These are phyloP conservation scores for Metschnikowia amazonensis DNA, from an alignment of 805 yeast species.

Conservation along the genomic window DNA sequence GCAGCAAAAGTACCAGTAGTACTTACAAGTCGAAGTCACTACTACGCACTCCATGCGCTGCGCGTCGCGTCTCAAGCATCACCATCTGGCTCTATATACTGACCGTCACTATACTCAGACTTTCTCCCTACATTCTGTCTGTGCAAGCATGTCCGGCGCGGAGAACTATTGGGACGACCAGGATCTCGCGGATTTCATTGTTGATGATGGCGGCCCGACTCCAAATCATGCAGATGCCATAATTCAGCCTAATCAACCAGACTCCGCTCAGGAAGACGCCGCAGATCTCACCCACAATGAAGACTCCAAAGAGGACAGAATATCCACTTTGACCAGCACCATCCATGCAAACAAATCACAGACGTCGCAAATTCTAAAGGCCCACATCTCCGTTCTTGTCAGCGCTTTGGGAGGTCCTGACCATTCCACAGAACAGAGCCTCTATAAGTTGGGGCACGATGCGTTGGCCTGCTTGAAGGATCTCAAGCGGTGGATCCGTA, in stretches of 20 bases:
- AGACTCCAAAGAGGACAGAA: constrained; percentile 8
- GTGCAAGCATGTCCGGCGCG: not conserved
- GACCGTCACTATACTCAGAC: no score
- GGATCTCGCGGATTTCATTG: constrained; percentile 37
- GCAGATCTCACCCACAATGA: constrained; percentile 17
- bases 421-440: constrained; percentile 49
- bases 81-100: not conserved
- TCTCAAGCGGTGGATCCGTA: constrained; percentile 79
- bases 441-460: constrained; percentile 82
- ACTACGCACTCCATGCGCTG: constrained; percentile 1
- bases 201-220: constrained; percentile 20
- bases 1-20: no score
- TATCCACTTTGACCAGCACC: constrained; percentile 19
- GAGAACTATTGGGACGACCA: constrained; percentile 17
- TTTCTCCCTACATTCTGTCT: not conserved
- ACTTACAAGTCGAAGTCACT: no score
- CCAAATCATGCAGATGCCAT: not conserved
- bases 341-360: constrained; percentile 32
- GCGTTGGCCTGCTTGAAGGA: constrained; percentile 84
- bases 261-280: not conserved
- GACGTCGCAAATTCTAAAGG: constrained; percentile 46
- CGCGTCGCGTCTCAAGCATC: constrained; percentile 8
- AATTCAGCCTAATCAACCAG: not conserved
- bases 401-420: constrained; percentile 92
- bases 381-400: constrained; percentile 76